Evolutionary conservation across 2,329 filamentous ascomycete genomes (phyloP).

Genomic region (Seiridium unicorne): DNA sequence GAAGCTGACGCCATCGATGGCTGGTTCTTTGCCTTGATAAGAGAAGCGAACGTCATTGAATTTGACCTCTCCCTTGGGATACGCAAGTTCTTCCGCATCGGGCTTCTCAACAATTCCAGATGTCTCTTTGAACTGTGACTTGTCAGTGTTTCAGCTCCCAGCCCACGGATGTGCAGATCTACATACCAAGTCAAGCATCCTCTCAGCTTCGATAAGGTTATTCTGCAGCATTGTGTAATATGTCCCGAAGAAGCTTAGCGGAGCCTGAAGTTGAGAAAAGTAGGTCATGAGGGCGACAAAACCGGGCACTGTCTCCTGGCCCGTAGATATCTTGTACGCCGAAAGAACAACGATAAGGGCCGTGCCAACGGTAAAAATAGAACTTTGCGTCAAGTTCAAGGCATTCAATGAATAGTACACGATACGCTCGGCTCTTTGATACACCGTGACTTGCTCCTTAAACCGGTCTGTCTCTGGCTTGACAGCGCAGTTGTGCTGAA

Average conservation of each 20-base stretch:
- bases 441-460: slow-evolving; percentile 52
- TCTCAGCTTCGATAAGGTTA: slow-evolving; percentile 44
- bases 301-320: slow-evolving; percentile 50
- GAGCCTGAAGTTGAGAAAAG: slow-evolving; percentile 38
- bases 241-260: slow-evolving; percentile 59
- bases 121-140: slow-evolving; percentile 38
- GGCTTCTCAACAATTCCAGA: slow-evolving; percentile 41
- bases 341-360: slow-evolving; percentile 60
- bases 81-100: slow-evolving; percentile 30
- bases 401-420: slow-evolving; percentile 55
- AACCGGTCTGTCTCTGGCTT: slow-evolving; percentile 57
- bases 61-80: slow-evolving; percentile 34
- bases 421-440: slow-evolving; percentile 55
- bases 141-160: slow-evolving; percentile 11
- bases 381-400: slow-evolving; percentile 61
- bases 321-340: slow-evolving; percentile 59
- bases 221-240: slow-evolving; percentile 46
- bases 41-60: slow-evolving; percentile 43
- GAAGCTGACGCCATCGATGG: slow-evolving; percentile 39
- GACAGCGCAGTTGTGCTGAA: slow-evolving; percentile 65
- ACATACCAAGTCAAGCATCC: slow-evolving; percentile 40
- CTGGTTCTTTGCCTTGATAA: slow-evolving; percentile 37
- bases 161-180: accelerated
- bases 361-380: slow-evolving; percentile 61
- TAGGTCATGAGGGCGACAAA: slow-evolving; percentile 46